Evolutionary conservation across 345 rosid species (phyloP), one percentile per base, ranked within the genome.

Genomic region (Combretum micranthum): DNA sequence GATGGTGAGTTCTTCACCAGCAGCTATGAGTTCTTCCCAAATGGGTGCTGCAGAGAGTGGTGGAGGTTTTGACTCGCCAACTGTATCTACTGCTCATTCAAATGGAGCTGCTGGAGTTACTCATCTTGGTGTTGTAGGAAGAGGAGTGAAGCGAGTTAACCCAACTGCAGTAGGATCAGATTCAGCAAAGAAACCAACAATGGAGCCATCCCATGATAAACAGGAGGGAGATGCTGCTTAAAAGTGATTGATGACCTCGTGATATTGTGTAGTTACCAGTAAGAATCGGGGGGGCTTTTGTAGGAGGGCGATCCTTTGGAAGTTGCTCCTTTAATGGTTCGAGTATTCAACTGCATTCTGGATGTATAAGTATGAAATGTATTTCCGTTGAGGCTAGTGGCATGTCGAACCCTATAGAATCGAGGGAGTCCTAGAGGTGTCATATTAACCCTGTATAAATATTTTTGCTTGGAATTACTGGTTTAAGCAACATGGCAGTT

Each of bases 61-160:
- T 59, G 84, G 77, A 55, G 77, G 62, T 37, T 73, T 83, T 54
- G 87, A 86, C 63, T 77, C 85, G 56, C 80, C 83, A 47, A 85
- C 89, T 3, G 80, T 65, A 39, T 93, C 96, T 48, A 82, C 97
- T 42, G 90, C 90, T 59, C 94, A 85, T 55, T 82, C 94, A 6
- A 83, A 79, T 53, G 84, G 77, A 53, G 73, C 67, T 47, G 73
- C 68, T 55, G 79, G 77, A 52, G 96, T 93, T 54, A 89, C 94
- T 3, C 73, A 89, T 69, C 77, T 93, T 50, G 99, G 99, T 16
- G 83, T 83, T 5, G 96, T 89, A 47, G 99, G 97, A 70, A 82
- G 97, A 78, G 99, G 97, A 44, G 94, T 85, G 53, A 93, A 93
- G 65, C 86, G 96, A 49, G 96, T 89, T 74, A 77, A 67, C 61